Base-by-base conservation (phyloP, 257 asterid genomes). In the Solanum tacnaense region DNA sequence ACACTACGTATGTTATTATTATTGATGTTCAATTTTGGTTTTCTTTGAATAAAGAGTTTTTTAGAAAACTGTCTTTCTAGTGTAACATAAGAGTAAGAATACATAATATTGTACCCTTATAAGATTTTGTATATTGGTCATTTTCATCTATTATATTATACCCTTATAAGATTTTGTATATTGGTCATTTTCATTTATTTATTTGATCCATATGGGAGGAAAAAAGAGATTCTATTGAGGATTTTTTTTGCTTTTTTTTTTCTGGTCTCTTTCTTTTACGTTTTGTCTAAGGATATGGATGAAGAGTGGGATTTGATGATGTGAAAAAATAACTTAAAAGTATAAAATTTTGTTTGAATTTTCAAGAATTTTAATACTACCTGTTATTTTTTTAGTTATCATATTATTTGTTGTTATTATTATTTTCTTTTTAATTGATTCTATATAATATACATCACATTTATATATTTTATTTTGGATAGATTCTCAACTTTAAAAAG, bases 361-460 rank as follows among this genome's bases (percentile, higher is more conserved):
- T 58, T 20, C 25, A 58, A 58, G 12, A 7, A 58, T 23, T 8
- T 60, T 8, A 60, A 21, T 60, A 60, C 1, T 21, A 58, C 2
- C 0, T 52, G 62, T 5, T 58, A 25, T 18, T 1, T 21, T 20
- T 58, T 58, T 8, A 58, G 5, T 58, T 58, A 58, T 58, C 12
- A 0, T 65, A 4, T 56, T 27, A 6, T 60, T 60, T 60, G 6
- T 60, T 60, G 27, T 2, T 60, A 3, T 9, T 8, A 0, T 52
- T 15, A 1, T 58, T 20, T 0, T 20, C n/a, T 1, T 60, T 20
- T 58, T 8, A 1, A 7, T 60, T 60, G 29, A 58, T 7, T 58
- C 1, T 4, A 0, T 13, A 12, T 46, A 0, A 56, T 18, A 18
- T 3, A 7, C n/a, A 56, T 18, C 1, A 16, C 10, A 1, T 56